Evolutionary conservation across 1,284 basidiomycete species (phyloP).

Genomic region (Malassezia yamatoensis): DNA sequence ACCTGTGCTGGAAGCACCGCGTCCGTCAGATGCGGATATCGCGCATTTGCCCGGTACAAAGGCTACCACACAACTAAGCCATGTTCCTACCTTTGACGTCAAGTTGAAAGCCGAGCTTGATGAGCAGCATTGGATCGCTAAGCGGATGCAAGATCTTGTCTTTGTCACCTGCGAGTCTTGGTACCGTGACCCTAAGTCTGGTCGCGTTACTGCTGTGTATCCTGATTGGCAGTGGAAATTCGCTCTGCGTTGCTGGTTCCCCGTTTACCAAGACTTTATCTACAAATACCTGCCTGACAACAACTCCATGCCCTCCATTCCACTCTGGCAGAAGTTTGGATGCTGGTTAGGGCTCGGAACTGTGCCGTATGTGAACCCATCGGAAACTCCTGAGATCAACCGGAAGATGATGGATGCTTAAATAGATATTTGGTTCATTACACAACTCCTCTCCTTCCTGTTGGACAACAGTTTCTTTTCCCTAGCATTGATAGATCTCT

Average conservation of each 20-base stretch:
- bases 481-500: too few species aligned
- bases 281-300: slow-evolving; percentile 26
- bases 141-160: slow-evolving; percentile 30
- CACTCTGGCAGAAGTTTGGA: slow-evolving; percentile 28
- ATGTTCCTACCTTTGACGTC: slow-evolving; percentile 33
- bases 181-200: slow-evolving; percentile 35
- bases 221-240: slow-evolving; percentile 40
- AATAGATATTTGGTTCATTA: background rate
- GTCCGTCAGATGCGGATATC: slow-evolving; percentile 21
- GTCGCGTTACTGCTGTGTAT: slow-evolving; percentile 34
- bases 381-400: slow-evolving; percentile 29
- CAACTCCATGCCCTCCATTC: slow-evolving; percentile 11
- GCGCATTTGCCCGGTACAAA: slow-evolving; percentile 25
- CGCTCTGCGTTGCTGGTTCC: slow-evolving; percentile 25
- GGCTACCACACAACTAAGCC: slow-evolving; percentile 2
- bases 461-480: too few species aligned
- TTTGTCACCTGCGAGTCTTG: slow-evolving; percentile 35
- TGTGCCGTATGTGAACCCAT: slow-evolving; percentile 24
- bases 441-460: too few species aligned
- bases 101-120: slow-evolving; percentile 35
- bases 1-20: slow-evolving; percentile 24
- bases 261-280: slow-evolving; percentile 31
- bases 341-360: slow-evolving; percentile 27
- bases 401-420: slow-evolving; percentile 26
- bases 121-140: slow-evolving; percentile 40